Percentiles rank a stretch among this genome's conserved stretches.
Conservation (phyloP, 2,329 filamentous ascomycete species). For the Diaporthe sp. region DNA sequence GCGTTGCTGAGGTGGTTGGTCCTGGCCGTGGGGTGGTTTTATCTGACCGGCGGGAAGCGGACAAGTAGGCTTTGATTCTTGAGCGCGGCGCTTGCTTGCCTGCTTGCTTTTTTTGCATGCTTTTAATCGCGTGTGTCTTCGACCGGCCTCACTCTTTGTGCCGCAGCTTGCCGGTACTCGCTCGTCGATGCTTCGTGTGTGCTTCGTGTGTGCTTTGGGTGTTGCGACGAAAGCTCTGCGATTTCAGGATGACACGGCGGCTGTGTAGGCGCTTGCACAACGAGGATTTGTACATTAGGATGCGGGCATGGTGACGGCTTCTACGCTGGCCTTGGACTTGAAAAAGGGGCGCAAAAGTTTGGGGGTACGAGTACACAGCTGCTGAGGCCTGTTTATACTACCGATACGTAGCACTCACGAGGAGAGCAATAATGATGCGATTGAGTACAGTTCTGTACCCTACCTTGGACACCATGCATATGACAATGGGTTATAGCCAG, state of each 20-base stretch:
- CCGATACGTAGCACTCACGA: neutral
- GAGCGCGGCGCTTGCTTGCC: neutral
- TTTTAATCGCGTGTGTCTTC: neutral
- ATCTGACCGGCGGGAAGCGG: slow-evolving; percentile 30
- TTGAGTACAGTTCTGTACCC: neutral
- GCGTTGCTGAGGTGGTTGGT: slow-evolving; percentile 67
- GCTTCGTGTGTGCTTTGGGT: neutral
- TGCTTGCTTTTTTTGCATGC: neutral
- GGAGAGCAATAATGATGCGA: neutral
- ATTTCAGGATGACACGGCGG: neutral
- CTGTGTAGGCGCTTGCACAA: neutral
- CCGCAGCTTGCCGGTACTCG: neutral
- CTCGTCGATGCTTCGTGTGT: neutral
- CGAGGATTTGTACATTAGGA: slow-evolving; percentile 3
- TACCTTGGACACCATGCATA: no score
- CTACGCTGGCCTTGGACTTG: neutral
- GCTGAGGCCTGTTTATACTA: neutral
- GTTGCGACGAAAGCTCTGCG: neutral
- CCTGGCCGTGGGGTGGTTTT: slow-evolving; percentile 49
- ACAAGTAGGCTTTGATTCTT: slow-evolving; percentile 29
- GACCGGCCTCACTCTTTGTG: neutral
- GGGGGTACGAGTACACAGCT: neutral
- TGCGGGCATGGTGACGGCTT: neutral
- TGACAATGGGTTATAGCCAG: neutral
- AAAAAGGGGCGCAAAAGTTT: neutral